Evolutionary conservation across 805 yeast species (phyloP).

Genomic region (Metschnikowia kunwiensis): DNA sequence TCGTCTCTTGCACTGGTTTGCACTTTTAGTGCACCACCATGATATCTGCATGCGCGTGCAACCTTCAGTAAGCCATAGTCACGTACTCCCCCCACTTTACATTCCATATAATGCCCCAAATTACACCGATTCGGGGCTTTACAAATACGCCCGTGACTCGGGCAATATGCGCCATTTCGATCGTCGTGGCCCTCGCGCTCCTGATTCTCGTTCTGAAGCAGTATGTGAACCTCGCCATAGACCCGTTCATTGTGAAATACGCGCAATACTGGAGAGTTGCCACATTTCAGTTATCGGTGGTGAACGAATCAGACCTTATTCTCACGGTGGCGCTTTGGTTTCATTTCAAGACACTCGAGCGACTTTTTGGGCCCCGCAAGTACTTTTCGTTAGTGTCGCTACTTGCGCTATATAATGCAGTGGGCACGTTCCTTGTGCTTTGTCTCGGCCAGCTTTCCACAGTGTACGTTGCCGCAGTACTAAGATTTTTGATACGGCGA

Average conservation of each 20-base stretch:
- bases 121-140: constrained; percentile 43
- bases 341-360: constrained; percentile 53
- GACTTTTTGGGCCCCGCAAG: constrained; percentile 55
- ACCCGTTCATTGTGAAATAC: constrained; percentile 55
- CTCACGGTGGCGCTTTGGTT: constrained; percentile 45
- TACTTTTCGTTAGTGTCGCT: constrained; percentile 46
- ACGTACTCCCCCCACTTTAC: constrained; percentile 6
- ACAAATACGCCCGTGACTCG: constrained; percentile 44
- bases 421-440: constrained; percentile 36
- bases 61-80: too few species aligned
- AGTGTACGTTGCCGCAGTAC: constrained; percentile 35
- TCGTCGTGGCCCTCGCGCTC: constrained; percentile 37
- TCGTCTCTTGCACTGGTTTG: too few species aligned
- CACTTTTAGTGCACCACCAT: too few species aligned
- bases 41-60: too few species aligned
- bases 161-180: constrained; percentile 30
- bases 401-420: constrained; percentile 47
- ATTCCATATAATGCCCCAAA: constrained; percentile 28
- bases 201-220: constrained; percentile 47
- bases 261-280: constrained; percentile 55
- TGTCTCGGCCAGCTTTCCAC: constrained; percentile 40
- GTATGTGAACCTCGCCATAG: constrained; percentile 40
- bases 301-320: constrained; percentile 58
- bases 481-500: constrained; percentile 4
- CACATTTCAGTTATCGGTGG: constrained; percentile 49